Percentiles rank a stretch among this genome's conserved stretches.
phyloP scores from a whole-genome alignment of 2,329 filamentous ascomycete species.

The Didymosphaeria variabile region DNA sequence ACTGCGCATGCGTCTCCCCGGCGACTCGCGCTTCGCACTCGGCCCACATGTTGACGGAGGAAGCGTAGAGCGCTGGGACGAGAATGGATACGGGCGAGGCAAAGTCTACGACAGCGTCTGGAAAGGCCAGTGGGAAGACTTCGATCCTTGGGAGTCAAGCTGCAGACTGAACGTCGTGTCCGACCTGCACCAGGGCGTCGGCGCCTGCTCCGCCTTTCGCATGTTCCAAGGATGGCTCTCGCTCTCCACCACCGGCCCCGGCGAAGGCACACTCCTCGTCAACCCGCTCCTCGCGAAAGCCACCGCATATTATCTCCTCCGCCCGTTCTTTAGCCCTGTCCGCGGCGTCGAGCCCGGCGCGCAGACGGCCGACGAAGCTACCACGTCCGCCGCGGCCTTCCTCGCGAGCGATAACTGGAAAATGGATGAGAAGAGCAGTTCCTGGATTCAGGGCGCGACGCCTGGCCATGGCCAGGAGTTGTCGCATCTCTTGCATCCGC shows the following conservation, averaged over 20 bases:
- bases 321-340: constrained; percentile 79
- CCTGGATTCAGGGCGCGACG: constrained; percentile 74
- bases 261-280: constrained; percentile 82
- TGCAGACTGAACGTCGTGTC: constrained; percentile 72
- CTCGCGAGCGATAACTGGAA: constrained; percentile 68
- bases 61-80: constrained; percentile 61
- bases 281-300: constrained; percentile 80
- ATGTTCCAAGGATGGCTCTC: constrained; percentile 91
- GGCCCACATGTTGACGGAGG: constrained; percentile 67
- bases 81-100: constrained; percentile 68
- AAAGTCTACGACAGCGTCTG: constrained; percentile 78
- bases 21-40: constrained; percentile 60
- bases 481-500: constrained; percentile 70
- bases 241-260: constrained; percentile 76
- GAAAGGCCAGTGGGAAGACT: constrained; percentile 78
- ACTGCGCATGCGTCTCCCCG: constrained; percentile 63
- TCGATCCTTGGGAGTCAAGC: constrained; percentile 83
- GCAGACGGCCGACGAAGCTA: constrained; percentile 41
- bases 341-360: constrained; percentile 46
- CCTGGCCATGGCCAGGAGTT: constrained; percentile 76
- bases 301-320: constrained; percentile 80
- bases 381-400: constrained; percentile 51
- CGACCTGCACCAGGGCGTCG: constrained; percentile 82
- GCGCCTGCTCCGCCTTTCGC: constrained; percentile 84
- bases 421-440: constrained; percentile 62